Evolutionary conservation across 2,329 filamentous ascomycete species (phyloP), one percentile per base, ranked within the genome.

Genomic region (Helicocarpus griseus): DNA sequence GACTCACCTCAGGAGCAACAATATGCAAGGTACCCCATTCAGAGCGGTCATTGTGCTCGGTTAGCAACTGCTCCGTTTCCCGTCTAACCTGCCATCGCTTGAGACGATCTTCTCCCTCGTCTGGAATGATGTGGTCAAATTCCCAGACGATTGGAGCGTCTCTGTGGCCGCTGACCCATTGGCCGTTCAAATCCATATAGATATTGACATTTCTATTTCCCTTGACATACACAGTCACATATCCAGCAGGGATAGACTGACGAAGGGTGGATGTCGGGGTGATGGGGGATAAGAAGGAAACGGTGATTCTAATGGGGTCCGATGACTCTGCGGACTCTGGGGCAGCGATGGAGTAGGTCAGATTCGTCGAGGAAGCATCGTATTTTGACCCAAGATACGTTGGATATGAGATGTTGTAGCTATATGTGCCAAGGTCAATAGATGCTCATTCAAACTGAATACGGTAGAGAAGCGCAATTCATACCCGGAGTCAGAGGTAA

Each of bases 21-120:
- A 94, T 88, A 66, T 87, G 80, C 52, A 94, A 67, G 26, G 82
- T 85, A 3, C 89, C 89, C 89, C 89, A 94, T 77, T 94, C 88
- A 1, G 85, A 79, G 40, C 84, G 83, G 60, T 94, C 89, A 40
- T 70, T 70, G 51, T 77, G 77, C 66, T 94, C 89, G 0, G 85
- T 87, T 50, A 93, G 79, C n/a, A 87, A 73, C 64, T 85, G 74
- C 66, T 91, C 80, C 3, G 60, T 65, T 48, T 70, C 62, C 53
- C 71, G 63, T 26, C 62, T 66, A 21, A 75, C 59, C 38, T 67
- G 62, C 72, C 73, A 75, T 52, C 64, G 66, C 52, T 73, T 71
- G 21, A 75, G 65, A 5, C 56, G 58, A 22, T 60, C 70, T 2
- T 70, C 67, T 5, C 69, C 61, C 17, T 68, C 63, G 4, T 69